Evolutionary conservation across 192 early-diverging fungal species (phyloP).

Genomic region (Backusella morwellensis): DNA sequence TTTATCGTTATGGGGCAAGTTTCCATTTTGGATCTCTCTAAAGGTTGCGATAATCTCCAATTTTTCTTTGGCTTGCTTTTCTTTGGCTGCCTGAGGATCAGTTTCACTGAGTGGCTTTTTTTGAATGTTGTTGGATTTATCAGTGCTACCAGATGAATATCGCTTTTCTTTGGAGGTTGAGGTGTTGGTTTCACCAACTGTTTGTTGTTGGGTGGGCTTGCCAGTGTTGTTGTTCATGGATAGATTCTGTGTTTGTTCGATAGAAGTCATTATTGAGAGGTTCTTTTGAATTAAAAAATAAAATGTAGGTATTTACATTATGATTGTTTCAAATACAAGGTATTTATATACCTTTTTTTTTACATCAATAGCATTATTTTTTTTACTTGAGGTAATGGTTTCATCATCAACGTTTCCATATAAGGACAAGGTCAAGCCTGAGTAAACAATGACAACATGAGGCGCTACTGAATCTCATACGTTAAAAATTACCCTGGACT

Average conservation of each 20-base stretch:
- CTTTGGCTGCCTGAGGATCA: not conserved
- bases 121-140: not conserved
- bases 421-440: not conserved
- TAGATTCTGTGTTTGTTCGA: not conserved
- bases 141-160: not conserved
- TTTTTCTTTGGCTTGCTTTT: slow-evolving; percentile 24
- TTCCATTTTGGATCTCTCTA: slow-evolving; percentile 36
- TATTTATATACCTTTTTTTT: not conserved
- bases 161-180: not conserved
- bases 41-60: slow-evolving; percentile 36
- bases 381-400: not conserved
- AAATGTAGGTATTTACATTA: not conserved
- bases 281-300: too few species aligned
- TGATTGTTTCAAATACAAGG: not conserved
- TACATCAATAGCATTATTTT: not conserved
- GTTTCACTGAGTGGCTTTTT: not conserved
- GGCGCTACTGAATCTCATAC: not conserved
- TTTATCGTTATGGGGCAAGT: slow-evolving; percentile 43
- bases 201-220: not conserved
- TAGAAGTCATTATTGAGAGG: not conserved
- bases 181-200: not conserved
- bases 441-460: not conserved
- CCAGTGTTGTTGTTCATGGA: not conserved
- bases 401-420: not conserved
- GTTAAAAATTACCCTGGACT: not conserved